These are phyloP conservation scores for Malassezia globosa DNA, from an alignment of 1,284 basidiomycete species.

Conservation along the genomic window DNA sequence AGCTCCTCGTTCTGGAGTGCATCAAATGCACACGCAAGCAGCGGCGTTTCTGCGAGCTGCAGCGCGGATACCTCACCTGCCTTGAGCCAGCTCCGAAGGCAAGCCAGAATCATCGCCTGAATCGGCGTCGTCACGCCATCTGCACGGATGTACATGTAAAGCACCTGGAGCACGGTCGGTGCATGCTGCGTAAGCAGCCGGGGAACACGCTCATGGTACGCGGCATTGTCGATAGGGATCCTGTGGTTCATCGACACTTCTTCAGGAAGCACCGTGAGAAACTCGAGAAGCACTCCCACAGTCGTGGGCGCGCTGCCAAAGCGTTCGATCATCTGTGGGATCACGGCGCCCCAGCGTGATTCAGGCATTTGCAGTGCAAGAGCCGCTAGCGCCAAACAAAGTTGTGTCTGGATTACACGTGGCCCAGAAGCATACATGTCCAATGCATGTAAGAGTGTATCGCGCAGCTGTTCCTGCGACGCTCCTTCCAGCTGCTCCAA, in stretches of 20 bases:
- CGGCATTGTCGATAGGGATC: constrained; percentile 76
- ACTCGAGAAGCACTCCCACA: constrained; percentile 74
- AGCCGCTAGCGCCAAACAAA: constrained; percentile 78
- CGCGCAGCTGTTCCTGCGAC: constrained; percentile 66
- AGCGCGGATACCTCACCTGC: constrained; percentile 68
- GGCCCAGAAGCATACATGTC: constrained; percentile 60
- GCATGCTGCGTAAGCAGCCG: constrained; percentile 53
- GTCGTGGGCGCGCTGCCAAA: constrained; percentile 75
- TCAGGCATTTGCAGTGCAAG: constrained; percentile 78
- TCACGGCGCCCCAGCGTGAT: constrained; percentile 63
- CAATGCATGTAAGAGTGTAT: constrained; percentile 72
- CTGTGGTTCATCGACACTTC: constrained; percentile 73
- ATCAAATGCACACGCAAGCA: constrained; percentile 58
- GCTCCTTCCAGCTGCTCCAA: constrained; percentile 69
- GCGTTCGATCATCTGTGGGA: constrained; percentile 68
- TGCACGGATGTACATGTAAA: constrained; percentile 82
- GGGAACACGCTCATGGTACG: constrained; percentile 50
- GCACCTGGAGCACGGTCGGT: constrained; percentile 62
- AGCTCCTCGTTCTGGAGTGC: constrained; percentile 55
- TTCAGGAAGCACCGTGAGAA: constrained; percentile 81
- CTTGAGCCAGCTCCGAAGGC: constrained; percentile 73
- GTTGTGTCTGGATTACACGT: constrained; percentile 72
- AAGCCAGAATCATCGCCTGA: constrained; percentile 76
- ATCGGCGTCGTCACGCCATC: constrained; percentile 70
- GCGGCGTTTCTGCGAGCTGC: constrained; percentile 63